Evolutionary conservation across 768 basidiomycete species (phyloP), one percentile per base, ranked within the genome.

Genomic region (Rhodotorula kratochvilovae): DNA sequence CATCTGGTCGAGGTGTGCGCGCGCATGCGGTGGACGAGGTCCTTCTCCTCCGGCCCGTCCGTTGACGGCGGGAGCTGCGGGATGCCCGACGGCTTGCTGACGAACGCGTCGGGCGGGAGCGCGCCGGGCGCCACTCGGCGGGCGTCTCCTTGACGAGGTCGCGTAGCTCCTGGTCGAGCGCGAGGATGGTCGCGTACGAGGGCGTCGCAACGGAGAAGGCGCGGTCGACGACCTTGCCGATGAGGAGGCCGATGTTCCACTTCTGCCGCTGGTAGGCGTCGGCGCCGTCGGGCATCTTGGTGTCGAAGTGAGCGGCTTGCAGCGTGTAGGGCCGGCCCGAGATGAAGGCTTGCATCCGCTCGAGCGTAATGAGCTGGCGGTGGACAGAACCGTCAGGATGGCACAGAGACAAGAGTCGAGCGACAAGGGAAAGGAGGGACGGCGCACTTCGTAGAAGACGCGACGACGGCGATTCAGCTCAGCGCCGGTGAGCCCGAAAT

Each of bases 121-220:
- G 57, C 66, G 23, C 73, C 65, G 0, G 65, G 7, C 66, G 73
- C 12, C 65, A 19, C 27, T 46, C 46, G 29, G 36, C 36, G 2
- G 73, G 70, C 16, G 70, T 61, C 11, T 39, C 33, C 17, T 36
- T 17, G 45, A 71, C 70, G 66, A 74, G 68, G n/a, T 45, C 35
- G 8, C 73, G 69, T 25, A 71, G 58, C 36, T 65, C 66, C 10
- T 59, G 55, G 63, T 74, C 73, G 60, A 74, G 73, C 16, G 39
- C 29, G 48, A 68, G 60, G 61, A 74, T 68, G 33, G 66, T 63
- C 25, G 48, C 31, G 60, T 74, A 70, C n/a, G 70, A 57, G 1
- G 73, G 73, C 5, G 70, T 17, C 1, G 35, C 27, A 35, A 71
- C 60, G 27, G 66, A 65, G 67, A 74, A 74, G 3, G 69, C 73